A percentile compares a stretch with the other conserved stretches of the same genome.
Conservation (phyloP, 768 basidiomycete genomes). For the Leccinum arenicola region DNA sequence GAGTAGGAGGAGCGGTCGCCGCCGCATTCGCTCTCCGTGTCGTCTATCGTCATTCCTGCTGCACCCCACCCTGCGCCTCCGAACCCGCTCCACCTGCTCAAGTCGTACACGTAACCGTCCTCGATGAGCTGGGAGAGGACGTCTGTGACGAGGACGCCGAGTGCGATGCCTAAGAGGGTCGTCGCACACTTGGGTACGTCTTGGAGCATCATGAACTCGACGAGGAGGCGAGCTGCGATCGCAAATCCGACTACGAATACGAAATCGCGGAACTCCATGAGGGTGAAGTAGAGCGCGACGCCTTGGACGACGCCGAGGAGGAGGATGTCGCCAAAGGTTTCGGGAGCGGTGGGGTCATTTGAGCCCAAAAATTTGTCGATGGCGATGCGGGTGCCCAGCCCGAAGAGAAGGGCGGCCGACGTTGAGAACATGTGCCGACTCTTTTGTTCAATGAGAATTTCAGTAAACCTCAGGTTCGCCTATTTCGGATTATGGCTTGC, state of each 20-base stretch:
- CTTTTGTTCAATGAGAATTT: slow-evolving; percentile 10
- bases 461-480: slow-evolving; percentile 12
- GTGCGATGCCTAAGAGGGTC: slow-evolving; percentile 61
- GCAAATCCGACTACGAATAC: slow-evolving; percentile 54
- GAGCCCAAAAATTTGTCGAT: slow-evolving; percentile 53
- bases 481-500: slow-evolving; percentile 16
- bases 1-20: slow-evolving; percentile 4
- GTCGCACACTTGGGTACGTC: slow-evolving; percentile 56
- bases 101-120: slow-evolving; percentile 36
- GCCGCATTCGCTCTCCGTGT: slow-evolving; percentile 14
- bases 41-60: background rate
- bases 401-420: slow-evolving; percentile 68
- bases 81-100: slow-evolving; percentile 5
- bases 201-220: slow-evolving; percentile 56
- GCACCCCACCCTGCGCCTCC: background rate
- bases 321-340: slow-evolving; percentile 54
- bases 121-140: slow-evolving; percentile 66
- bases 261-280: slow-evolving; percentile 51
- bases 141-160: slow-evolving; percentile 72
- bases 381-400: slow-evolving; percentile 70
- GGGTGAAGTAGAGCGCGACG: slow-evolving; percentile 66
- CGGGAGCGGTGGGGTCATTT: slow-evolving; percentile 29
- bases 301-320: slow-evolving; percentile 76
- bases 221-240: slow-evolving; percentile 58
- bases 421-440: slow-evolving; percentile 44